Percentiles rank a stretch among this genome's conserved stretches.
Conservation (phyloP, 768 basidiomycete genomes). For the Strobilomyces dryophilus region DNA sequence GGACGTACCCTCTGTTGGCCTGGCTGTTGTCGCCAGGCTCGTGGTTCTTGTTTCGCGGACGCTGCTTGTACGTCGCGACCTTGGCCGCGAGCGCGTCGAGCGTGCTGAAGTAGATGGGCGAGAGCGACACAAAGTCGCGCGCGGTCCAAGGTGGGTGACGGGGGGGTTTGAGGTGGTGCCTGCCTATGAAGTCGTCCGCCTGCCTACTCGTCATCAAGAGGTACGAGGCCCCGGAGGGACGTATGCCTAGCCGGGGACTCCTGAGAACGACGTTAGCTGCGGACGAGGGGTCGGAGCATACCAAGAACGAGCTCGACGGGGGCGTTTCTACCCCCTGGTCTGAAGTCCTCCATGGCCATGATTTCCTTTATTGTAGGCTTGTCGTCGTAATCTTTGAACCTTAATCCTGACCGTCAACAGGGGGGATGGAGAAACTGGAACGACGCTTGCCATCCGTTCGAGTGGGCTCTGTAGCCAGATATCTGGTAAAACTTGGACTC, state of each 20-base stretch:
- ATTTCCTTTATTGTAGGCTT: conserved; percentile 25
- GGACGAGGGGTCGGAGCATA: conserved; percentile 9
- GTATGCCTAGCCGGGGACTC: conserved; percentile 35
- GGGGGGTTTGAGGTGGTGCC: conserved; percentile 10
- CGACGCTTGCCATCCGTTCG: conserved; percentile 21
- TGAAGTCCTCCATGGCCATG: conserved; percentile 26
- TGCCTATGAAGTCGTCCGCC: conserved; percentile 19
- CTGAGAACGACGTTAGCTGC: not conserved
- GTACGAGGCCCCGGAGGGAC: conserved; percentile 41
- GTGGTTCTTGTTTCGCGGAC: conserved; percentile 31
- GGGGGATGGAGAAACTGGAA: not conserved
- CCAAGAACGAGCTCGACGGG: conserved; percentile 44
- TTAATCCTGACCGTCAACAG: not conserved
- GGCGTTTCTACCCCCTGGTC: conserved; percentile 20
- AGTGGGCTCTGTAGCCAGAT: conserved; percentile 27
- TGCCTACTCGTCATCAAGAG: conserved; percentile 39
- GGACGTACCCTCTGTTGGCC: conserved; percentile 37
- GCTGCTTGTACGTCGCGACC: conserved; percentile 36
- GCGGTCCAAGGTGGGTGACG: conserved; percentile 14
- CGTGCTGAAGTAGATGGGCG: conserved; percentile 41
- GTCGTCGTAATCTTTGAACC: conserved; percentile 34
- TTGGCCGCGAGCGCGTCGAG: conserved; percentile 34
- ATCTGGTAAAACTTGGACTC: conserved; percentile 26
- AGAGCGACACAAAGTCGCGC: conserved; percentile 40
- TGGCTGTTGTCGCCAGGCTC: conserved; percentile 35